Base-by-base conservation (phyloP, 192 early-diverging fungal genomes). In the Podochytrium sp. region DNA sequence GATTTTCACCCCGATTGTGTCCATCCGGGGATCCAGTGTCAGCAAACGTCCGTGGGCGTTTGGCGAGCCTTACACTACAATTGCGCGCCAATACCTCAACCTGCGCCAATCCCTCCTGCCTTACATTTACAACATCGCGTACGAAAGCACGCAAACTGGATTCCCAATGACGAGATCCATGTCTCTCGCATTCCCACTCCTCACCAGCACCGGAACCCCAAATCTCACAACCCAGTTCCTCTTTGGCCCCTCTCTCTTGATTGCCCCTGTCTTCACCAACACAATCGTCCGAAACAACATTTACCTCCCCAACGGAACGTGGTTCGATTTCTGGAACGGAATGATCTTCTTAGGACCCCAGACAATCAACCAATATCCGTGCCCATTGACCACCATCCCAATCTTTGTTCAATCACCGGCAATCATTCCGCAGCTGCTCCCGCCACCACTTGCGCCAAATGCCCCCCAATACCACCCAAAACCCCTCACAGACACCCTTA, bases 141-240 rank as follows among this genome's bases (percentile, higher is more conserved):
- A 32, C 51, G n/a, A 69, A 55, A 34, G 27, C 25, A 14, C 6
- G 23, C 23, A 12, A 6, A 69, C 66, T 20, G 66, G 66, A 42
- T 23, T 32, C 12, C 66, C 66, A 30, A 27, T 56, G 3, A 52
- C 56, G 12, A 23, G 66, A 16, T 52, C 66, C 1, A 55, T 69
- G 39, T 33, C 38, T 6, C 51, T 55, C 47, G 66, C 52, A 56
- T 69, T 55, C 32, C 66, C 66, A 69, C 16, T 30, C 23, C 29
- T 35, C 23, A 7, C 30, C 5, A 25, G 16, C 23, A 18, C 18
- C 1, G 18, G 23, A 27, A 56, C 39, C 12, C 97, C 91, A 80
- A 87, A 84, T 33, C 23, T 56, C 14, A 18, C n/a, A 42, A 37
- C 52, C 47, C 66, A 69, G 38, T 69, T 69, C 34, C 25, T 69